Evolutionary conservation across 768 basidiomycete genomes (phyloP).

Genomic region (Amanita rubescens): DNA sequence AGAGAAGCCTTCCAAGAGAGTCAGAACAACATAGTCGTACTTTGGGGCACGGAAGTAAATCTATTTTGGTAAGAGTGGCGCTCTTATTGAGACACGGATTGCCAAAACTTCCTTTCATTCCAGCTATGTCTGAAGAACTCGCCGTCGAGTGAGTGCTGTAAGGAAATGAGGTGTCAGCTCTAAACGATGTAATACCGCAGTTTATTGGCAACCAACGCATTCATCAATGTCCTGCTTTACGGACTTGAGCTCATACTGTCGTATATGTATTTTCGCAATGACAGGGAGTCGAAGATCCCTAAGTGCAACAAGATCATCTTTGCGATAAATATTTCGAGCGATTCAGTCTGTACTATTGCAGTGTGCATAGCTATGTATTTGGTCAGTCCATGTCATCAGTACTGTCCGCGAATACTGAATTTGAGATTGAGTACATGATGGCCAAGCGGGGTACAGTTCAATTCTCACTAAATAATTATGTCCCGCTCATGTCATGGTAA

Average conservation of each 20-base stretch:
- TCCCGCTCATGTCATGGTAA: neutral
- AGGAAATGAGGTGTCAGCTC: neutral
- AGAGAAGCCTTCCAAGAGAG: neutral
- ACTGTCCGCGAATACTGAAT: neutral
- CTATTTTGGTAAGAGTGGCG: neutral
- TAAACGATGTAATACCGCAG: neutral
- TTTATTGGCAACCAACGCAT: neutral
- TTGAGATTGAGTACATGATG: neutral
- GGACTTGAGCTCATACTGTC: neutral
- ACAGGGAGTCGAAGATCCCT: neutral
- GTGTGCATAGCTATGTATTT: neutral
- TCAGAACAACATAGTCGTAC: neutral
- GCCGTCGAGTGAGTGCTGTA: neutral
- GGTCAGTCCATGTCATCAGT: neutral
- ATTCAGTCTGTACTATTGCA: neutral
- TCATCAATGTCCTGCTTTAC: conserved; percentile 1
- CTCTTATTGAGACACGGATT: neutral
- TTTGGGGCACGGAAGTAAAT: neutral
- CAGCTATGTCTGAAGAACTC: conserved; percentile 3
- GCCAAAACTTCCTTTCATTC: neutral
- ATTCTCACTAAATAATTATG: neutral
- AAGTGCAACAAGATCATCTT: neutral
- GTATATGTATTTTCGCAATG: neutral
- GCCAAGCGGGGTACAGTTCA: neutral
- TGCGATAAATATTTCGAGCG: neutral